These are phyloP conservation scores for Thalassiosira exigua DNA, from an alignment of 352 stramenopile species.

Conservation along the genomic window DNA sequence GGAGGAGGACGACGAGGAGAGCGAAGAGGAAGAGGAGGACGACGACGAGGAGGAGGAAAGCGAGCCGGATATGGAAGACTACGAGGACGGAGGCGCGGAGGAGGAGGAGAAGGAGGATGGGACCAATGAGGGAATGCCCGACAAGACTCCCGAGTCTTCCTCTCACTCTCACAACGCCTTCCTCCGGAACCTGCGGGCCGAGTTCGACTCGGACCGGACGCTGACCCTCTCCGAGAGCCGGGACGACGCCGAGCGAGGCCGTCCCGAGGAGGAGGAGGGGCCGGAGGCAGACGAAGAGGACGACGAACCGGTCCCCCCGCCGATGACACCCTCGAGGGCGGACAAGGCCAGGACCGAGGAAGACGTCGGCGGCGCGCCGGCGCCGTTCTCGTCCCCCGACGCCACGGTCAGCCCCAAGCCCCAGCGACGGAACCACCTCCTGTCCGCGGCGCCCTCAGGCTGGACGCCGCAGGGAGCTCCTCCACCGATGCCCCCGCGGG, in stretches of 20 bases:
- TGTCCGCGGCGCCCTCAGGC: slow-evolving; percentile 9
- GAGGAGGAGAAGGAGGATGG: slow-evolving; percentile 2
- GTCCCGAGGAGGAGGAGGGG: background rate
- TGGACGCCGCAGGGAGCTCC: background rate
- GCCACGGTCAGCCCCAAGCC: slow-evolving; percentile 14
- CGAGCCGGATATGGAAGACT: background rate
- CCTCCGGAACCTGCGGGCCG: slow-evolving; percentile 27
- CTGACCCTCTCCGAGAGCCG: slow-evolving; percentile 30
- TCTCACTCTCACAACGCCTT: slow-evolving; percentile 30
- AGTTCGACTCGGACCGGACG: slow-evolving; percentile 33
- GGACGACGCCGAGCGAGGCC: slow-evolving; percentile 34
- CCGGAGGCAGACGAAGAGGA: background rate
- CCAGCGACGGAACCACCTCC: slow-evolving; percentile 7
- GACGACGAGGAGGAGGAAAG: background rate
- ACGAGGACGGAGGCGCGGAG: background rate
- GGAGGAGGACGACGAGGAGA: background rate
- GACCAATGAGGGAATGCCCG: slow-evolving; percentile 13
- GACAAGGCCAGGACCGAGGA: too few species aligned
- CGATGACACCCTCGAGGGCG: too few species aligned
- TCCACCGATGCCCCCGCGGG: slow-evolving; percentile 10
- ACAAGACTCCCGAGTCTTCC: slow-evolving; percentile 31
- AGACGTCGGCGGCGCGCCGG: too few species aligned
- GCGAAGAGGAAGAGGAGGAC: background rate
- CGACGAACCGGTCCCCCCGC: too few species aligned
- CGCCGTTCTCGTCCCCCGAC: background rate